These are phyloP conservation scores for Amylostereum areolatum DNA, from an alignment of 1,284 basidiomycete species.

Conservation along the genomic window DNA sequence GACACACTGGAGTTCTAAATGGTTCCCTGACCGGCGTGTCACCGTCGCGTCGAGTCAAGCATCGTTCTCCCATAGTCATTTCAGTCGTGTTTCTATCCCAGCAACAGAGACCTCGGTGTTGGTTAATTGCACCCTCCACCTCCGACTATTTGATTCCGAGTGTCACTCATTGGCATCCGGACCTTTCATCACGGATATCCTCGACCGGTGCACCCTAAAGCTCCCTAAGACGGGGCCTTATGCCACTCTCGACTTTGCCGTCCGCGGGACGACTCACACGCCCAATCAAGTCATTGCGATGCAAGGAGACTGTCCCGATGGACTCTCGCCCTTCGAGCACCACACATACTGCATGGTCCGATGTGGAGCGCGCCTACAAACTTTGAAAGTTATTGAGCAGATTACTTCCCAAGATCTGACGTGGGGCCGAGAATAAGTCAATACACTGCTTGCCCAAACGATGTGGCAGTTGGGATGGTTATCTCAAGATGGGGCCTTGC, in stretches of 20 bases:
- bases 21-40: too few relatives aligned
- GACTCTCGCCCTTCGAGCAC: slow-evolving; percentile 31
- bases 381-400: slow-evolving; percentile 42
- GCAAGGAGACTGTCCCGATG: slow-evolving; percentile 28
- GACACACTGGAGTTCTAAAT: too few relatives aligned
- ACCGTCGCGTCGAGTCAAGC: too few relatives aligned
- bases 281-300: slow-evolving; percentile 36
- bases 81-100: slow-evolving; percentile 23
- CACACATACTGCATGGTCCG: slow-evolving; percentile 36
- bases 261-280: slow-evolving; percentile 30
- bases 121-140: slow-evolving; percentile 29
- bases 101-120: slow-evolving; percentile 15
- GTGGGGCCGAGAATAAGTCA: slow-evolving; percentile 32
- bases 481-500: not conserved
- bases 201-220: slow-evolving; percentile 24
- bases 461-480: slow-evolving; percentile 35
- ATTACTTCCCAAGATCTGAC: slow-evolving; percentile 29
- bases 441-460: slow-evolving; percentile 33
- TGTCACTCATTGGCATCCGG: not conserved
- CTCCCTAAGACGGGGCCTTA: slow-evolving; percentile 27
- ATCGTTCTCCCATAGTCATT: slow-evolving; percentile 32
- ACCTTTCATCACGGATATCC: slow-evolving; percentile 2
- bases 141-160: slow-evolving; percentile 14
- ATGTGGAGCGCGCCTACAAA: slow-evolving; percentile 37
- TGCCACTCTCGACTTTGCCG: slow-evolving; percentile 26